Conservation (phyloP, 768 basidiomycete species). For the Flagelloscypha sp. region DNA sequence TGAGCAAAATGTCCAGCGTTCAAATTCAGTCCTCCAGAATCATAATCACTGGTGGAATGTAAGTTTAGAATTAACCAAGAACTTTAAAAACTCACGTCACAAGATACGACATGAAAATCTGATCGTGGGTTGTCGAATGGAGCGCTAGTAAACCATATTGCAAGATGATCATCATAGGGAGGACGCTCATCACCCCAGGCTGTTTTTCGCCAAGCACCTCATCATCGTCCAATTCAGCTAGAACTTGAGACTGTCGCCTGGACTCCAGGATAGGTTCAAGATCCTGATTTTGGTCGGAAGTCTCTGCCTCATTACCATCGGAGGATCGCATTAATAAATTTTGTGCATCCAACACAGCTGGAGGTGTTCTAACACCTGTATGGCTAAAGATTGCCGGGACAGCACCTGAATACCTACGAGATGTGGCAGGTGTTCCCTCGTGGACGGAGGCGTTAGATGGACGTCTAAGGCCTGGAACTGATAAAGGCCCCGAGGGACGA, state of each 20-base stretch:
- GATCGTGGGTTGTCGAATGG: constrained; percentile 85
- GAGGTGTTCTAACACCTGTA: constrained; percentile 70
- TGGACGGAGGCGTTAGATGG: constrained; percentile 15
- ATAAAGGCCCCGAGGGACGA: constrained; percentile 25
- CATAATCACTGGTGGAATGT: constrained; percentile 51
- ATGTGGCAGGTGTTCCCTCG: constrained; percentile 28
- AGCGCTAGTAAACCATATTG: constrained; percentile 88
- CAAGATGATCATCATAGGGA: constrained; percentile 79
- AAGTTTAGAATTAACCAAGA: background rate
- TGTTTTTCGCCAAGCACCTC: constrained; percentile 44
- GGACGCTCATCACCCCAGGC: constrained; percentile 59
- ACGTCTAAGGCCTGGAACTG: constrained; percentile 19
- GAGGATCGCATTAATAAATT: constrained; percentile 40
- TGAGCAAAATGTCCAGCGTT: constrained; percentile 90
- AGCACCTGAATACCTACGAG: constrained; percentile 46
- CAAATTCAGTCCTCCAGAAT: constrained; percentile 83
- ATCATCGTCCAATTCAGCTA: constrained; percentile 22
- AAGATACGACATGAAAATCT: constrained; percentile 86
- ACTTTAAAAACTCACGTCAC: constrained; percentile 54
- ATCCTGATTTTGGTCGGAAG: constrained; percentile 19
- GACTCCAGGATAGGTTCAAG: constrained; percentile 50
- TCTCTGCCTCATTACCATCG: no score
- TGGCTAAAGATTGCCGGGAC: constrained; percentile 79
- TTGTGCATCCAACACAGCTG: constrained; percentile 69
- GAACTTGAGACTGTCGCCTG: constrained; percentile 22